These are phyloP conservation scores for Parathielavia hyrcaniae DNA, from an alignment of 495 filamentous ascomycete species.

Conservation along the genomic window DNA sequence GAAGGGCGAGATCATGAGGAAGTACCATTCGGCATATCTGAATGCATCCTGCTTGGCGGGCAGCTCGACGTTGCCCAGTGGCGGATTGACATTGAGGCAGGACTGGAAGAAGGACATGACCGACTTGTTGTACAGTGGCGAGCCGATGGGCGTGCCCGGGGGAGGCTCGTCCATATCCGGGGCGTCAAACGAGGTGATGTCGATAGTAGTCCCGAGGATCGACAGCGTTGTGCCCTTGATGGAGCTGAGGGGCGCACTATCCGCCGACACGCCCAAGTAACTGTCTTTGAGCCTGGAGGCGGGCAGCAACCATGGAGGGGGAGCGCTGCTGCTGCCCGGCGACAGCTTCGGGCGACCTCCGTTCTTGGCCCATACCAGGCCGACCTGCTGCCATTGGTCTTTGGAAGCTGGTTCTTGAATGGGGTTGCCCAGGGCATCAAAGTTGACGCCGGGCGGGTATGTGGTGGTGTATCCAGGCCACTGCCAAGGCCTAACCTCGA, in stretches of 20 bases:
- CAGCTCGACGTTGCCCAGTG: conserved; percentile 48
- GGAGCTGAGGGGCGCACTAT: conserved; percentile 60
- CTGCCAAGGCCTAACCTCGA: conserved; percentile 38
- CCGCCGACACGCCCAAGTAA: conserved; percentile 64
- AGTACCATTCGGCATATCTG: conserved; percentile 64
- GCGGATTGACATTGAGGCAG: conserved; percentile 51
- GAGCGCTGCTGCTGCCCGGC: conserved; percentile 8
- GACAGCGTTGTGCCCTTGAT: conserved; percentile 68
- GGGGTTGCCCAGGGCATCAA: conserved; percentile 29
- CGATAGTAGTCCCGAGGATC: conserved; percentile 69
- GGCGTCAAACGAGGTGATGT: conserved; percentile 63
- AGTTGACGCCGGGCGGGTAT: conserved; percentile 28
- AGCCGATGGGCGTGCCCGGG: conserved; percentile 34
- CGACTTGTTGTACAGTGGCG: conserved; percentile 58
- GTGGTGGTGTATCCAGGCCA: conserved; percentile 27
- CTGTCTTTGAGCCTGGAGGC: conserved; percentile 52
- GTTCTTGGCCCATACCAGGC: conserved; percentile 48
- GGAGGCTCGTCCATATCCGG: conserved; percentile 57
- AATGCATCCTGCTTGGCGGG: conserved; percentile 53
- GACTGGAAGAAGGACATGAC: conserved; percentile 60
- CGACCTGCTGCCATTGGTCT: conserved; percentile 41
- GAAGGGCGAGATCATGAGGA: conserved; percentile 65
- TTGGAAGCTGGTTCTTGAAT: conserved; percentile 28
- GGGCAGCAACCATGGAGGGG: conserved; percentile 27
- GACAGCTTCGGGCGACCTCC: conserved; percentile 13